Percentiles rank a stretch among this genome's conserved stretches.
Conservation (phyloP, 345 rosid genomes). For the Streptanthus diversifolius region DNA sequence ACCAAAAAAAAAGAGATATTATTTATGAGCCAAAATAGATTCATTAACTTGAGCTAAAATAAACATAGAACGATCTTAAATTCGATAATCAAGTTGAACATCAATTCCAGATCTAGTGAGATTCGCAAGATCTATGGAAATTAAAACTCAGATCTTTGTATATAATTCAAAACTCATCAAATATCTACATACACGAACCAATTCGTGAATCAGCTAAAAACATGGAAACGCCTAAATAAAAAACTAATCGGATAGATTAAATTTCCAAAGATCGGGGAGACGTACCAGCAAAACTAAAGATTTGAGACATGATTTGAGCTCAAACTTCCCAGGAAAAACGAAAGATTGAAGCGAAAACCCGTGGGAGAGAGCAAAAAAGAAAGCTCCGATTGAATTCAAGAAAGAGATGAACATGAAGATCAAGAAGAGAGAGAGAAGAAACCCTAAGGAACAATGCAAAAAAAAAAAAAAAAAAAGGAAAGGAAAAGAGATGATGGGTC, state of each 20-base stretch:
- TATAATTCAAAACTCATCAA: not conserved
- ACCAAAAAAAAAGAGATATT: not conserved
- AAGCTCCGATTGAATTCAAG: not conserved
- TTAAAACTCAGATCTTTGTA: constrained; percentile 13
- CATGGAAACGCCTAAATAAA: not conserved
- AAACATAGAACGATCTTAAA: no score
- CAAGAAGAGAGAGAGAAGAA: constrained; percentile 32
- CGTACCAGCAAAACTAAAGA: constrained; percentile 63
- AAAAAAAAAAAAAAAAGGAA: constrained; percentile 31
- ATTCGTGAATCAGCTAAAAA: not conserved
- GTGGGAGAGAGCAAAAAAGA: constrained; percentile 78
- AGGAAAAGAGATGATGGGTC: constrained; percentile 16
- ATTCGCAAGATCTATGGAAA: not conserved
- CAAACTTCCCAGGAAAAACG: constrained; percentile 47
- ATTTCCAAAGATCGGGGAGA: not conserved
- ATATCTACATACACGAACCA: not conserved
- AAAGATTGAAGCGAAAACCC: constrained; percentile 56
- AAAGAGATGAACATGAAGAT: constrained; percentile 30
- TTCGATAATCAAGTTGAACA: not conserved
- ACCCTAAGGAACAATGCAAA: constrained; percentile 92
- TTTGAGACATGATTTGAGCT: constrained; percentile 69
- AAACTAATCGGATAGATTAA: not conserved
- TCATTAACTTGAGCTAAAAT: not conserved
- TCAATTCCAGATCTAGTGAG: not conserved
- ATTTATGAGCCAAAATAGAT: not conserved